These are phyloP conservation scores for Macrophomina tecta DNA, from an alignment of 2,329 filamentous ascomycete genomes.

Conservation along the genomic window DNA sequence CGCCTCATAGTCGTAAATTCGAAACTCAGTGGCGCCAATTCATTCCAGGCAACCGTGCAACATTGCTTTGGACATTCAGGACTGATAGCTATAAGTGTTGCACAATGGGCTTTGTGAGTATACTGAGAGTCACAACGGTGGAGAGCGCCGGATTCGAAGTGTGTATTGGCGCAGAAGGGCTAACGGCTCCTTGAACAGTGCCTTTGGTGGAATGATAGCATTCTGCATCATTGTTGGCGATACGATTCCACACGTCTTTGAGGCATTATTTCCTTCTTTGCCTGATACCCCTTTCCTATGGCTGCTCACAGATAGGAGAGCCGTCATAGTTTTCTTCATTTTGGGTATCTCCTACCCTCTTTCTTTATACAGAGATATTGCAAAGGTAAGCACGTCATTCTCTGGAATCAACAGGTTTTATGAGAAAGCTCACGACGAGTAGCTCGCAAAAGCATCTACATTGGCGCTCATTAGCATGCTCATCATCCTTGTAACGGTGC, in stretches of 20 bases:
- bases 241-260: slow-evolving; percentile 88
- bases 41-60: slow-evolving; percentile 94
- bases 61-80: slow-evolving; percentile 91
- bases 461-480: slow-evolving; percentile 92
- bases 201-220: slow-evolving; percentile 97
- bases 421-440: slow-evolving; percentile 25
- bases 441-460: slow-evolving; percentile 95
- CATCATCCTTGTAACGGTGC: slow-evolving; percentile 84
- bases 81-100: slow-evolving; percentile 85
- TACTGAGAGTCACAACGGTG: no score
- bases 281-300: slow-evolving; percentile 76
- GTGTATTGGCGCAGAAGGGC: background rate
- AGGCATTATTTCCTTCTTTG: slow-evolving; percentile 80
- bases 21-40: slow-evolving; percentile 91
- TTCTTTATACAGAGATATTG: slow-evolving; percentile 93
- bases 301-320: slow-evolving; percentile 79
- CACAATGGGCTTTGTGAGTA: slow-evolving; percentile 87
- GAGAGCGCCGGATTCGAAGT: background rate
- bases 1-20: slow-evolving; percentile 96
- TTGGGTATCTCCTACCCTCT: slow-evolving; percentile 87
- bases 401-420: background rate
- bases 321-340: slow-evolving; percentile 86
- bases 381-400: slow-evolving; percentile 70
- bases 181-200: slow-evolving; percentile 51
- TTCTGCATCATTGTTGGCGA: slow-evolving; percentile 98